phyloP scores from a whole-genome alignment of 225 moss, liverwort and hornwort species.

The Neckera pumila region DNA sequence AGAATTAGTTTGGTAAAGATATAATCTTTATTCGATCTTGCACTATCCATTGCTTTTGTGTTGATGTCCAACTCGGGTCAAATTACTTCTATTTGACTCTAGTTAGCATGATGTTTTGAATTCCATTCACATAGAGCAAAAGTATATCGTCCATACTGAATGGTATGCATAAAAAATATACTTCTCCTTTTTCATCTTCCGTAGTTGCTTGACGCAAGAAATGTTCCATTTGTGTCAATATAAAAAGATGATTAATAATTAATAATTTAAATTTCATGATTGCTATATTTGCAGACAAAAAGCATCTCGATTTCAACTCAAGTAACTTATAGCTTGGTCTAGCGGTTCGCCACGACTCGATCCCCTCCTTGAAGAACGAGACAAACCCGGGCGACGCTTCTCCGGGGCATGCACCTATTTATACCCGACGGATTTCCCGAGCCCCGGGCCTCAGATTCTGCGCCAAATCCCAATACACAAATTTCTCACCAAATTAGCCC shows the following conservation, averaged over 20 bases:
- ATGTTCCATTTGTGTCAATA: not conserved
- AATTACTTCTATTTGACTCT: not conserved
- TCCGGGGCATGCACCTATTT: not conserved
- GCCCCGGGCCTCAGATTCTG: not conserved
- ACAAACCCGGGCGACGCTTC: not conserved
- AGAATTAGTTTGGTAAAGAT: not conserved
- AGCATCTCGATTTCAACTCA: not conserved
- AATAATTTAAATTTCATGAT: not conserved
- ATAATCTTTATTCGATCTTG: fast-evolving
- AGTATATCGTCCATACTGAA: not conserved
- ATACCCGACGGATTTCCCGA: not conserved
- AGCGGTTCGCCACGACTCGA: not conserved
- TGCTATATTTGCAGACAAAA: not conserved
- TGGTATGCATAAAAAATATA: too few species aligned
- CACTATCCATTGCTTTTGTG: fast-evolving
- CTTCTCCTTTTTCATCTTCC: not conserved
- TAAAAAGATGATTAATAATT: too few species aligned
- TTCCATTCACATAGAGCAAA: not conserved
- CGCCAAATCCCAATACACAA: not conserved
- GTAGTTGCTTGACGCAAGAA: not conserved
- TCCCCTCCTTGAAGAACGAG: not conserved
- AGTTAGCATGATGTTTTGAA: not conserved
- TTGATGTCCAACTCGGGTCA: fast-evolving
- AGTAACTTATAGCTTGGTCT: not conserved
- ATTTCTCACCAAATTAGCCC: not conserved